Percentiles rank a stretch among this genome's conserved stretches.
phyloP scores from a whole-genome alignment of 768 basidiomycete genomes.

The Pleurotus giganteus region DNA sequence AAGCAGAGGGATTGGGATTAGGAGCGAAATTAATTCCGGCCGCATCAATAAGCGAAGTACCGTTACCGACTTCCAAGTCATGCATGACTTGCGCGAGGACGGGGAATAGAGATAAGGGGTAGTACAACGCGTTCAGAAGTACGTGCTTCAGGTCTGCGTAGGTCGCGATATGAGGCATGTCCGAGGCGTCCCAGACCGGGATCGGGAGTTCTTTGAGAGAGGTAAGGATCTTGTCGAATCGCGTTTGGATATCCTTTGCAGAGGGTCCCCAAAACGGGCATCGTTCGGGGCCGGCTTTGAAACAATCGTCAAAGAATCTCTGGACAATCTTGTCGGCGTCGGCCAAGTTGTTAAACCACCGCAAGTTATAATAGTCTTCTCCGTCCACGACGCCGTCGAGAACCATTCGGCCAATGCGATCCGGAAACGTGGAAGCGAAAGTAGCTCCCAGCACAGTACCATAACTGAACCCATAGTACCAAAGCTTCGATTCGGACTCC shows the following conservation, averaged over 20 bases:
- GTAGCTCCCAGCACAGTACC: slow-evolving; percentile 25
- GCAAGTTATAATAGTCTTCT: slow-evolving; percentile 18
- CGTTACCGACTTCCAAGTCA: slow-evolving; percentile 23
- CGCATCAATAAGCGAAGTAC: neutral
- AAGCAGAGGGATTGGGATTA: neutral
- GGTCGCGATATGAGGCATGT: slow-evolving; percentile 21
- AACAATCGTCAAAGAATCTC: slow-evolving; percentile 19
- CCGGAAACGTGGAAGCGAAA: slow-evolving; percentile 34
- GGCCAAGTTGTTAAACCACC: slow-evolving; percentile 14
- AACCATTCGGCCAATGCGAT: slow-evolving; percentile 28
- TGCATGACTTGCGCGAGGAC: slow-evolving; percentile 19
- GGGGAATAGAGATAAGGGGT: slow-evolving; percentile 17
- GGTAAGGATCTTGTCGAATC: slow-evolving; percentile 14
- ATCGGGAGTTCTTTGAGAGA: slow-evolving; percentile 17
- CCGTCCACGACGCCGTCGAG: slow-evolving; percentile 30
- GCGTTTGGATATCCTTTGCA: slow-evolving; percentile 13
- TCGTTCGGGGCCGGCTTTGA: slow-evolving; percentile 16
- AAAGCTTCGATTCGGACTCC: neutral
- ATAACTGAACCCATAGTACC: slow-evolving; percentile 20
- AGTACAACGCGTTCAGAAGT: slow-evolving; percentile 20
- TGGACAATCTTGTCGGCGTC: slow-evolving; percentile 21
- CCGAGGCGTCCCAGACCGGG: slow-evolving; percentile 11
- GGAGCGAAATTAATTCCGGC: neutral
- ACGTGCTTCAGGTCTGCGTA: slow-evolving; percentile 14
- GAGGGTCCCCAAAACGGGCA: slow-evolving; percentile 22